These are phyloP conservation scores for Neurospora terricola DNA, from an alignment of 495 filamentous ascomycete genomes.

Conservation along the genomic window DNA sequence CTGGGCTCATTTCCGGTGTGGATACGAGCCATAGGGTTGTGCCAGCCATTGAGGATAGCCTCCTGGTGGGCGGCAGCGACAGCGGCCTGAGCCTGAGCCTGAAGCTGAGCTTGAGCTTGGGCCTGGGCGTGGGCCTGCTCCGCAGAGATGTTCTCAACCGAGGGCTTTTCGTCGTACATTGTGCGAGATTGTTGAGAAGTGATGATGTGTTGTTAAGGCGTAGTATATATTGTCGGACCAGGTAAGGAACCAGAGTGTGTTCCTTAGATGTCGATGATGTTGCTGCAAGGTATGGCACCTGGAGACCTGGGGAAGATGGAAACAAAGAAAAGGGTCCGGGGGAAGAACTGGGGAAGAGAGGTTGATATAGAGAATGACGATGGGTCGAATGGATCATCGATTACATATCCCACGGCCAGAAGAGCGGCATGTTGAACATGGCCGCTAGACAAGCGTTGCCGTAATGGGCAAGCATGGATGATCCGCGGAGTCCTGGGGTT, in stretches of 20 bases:
- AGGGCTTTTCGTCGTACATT: neutral
- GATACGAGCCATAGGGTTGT: slow-evolving; percentile 62
- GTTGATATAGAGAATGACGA: neutral
- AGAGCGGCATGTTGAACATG: neutral
- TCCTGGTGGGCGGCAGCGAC: slow-evolving; percentile 18
- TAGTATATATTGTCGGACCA: neutral
- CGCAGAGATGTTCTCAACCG: neutral
- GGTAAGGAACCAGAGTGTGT: neutral
- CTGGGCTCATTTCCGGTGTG: slow-evolving; percentile 49
- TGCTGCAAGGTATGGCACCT: neutral
- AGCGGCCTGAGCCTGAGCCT: neutral
- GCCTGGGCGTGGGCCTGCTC: neutral
- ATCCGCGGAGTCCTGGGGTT: neutral
- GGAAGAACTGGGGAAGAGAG: neutral
- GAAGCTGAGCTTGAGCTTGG: neutral
- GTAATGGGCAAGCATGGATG: neutral
- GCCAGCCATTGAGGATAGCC: slow-evolving; percentile 34
- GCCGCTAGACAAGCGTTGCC: neutral
- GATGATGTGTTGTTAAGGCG: neutral
- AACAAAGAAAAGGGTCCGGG: neutral
- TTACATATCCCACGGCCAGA: neutral
- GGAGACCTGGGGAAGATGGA: neutral
- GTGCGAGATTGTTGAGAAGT: neutral
- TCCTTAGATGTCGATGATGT: neutral
- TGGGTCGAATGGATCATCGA: neutral